These are phyloP conservation scores for Ottelia alismoides DNA, from an alignment of 106 monocot genomes.

Conservation along the genomic window DNA sequence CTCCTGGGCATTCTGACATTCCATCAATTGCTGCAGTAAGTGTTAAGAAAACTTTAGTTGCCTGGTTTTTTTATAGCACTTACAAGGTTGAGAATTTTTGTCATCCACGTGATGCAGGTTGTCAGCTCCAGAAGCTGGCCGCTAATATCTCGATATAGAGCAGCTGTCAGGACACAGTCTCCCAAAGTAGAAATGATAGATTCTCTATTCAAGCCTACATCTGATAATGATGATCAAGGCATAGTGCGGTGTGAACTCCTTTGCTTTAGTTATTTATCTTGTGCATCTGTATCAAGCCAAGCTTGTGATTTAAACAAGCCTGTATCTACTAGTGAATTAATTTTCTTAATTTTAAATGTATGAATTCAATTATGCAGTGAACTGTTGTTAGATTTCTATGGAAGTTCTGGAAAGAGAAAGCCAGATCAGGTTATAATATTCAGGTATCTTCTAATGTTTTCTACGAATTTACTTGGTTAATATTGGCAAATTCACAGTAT, in stretches of 20 bases:
- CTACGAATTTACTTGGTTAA: background rate
- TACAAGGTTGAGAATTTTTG: no score
- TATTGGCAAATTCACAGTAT: background rate
- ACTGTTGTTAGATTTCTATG: no score
- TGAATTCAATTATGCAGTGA: slow-evolving; percentile 1
- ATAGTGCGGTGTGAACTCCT: slow-evolving; percentile 29
- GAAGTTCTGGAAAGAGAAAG: slow-evolving; percentile 45
- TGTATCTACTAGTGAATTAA: background rate
- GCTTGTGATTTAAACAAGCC: no score
- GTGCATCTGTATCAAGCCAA: no score
- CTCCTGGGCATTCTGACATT: no score
- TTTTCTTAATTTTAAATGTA: background rate
- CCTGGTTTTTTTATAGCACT: background rate
- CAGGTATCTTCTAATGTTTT: slow-evolving; percentile 20
- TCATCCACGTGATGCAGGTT: slow-evolving; percentile 30
- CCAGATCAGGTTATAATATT: slow-evolving; percentile 78
- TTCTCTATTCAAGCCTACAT: no score
- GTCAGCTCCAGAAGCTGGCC: slow-evolving; percentile 83
- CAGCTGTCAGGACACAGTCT: slow-evolving; percentile 60
- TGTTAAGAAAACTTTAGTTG: background rate
- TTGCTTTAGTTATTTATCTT: background rate
- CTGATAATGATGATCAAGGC: slow-evolving; percentile 35
- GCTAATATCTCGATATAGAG: slow-evolving; percentile 62
- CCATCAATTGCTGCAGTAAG: no score
- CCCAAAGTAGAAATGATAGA: slow-evolving; percentile 80